Conservation (phyloP, 179 eudicot species). For the Carnegiea gigantea region DNA sequence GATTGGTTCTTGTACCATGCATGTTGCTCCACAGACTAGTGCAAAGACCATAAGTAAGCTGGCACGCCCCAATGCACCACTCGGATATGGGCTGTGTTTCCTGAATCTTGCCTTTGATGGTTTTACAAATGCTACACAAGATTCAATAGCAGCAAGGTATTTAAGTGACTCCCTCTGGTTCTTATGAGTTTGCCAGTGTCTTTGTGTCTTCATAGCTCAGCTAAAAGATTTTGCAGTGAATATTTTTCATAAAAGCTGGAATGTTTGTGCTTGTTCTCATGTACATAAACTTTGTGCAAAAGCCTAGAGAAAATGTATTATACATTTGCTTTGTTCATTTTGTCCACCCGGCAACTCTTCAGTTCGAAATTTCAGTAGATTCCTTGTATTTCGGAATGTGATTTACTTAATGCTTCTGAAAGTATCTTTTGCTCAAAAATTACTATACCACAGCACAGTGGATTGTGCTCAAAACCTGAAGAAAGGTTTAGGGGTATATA, state of each 20-base stretch:
- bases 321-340: not conserved
- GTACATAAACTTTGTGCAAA: not conserved
- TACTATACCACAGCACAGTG: too few species aligned
- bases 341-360: not conserved
- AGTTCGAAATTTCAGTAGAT: not conserved
- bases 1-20: not conserved
- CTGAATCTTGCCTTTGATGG: slow-evolving; percentile 96
- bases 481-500: not conserved
- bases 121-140: slow-evolving; percentile 97
- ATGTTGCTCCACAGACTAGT: slow-evolving; percentile 63
- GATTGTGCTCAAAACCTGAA: not conserved
- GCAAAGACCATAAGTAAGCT: slow-evolving; percentile 87
- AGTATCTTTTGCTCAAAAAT: not conserved
- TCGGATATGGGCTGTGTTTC: slow-evolving; percentile 91
- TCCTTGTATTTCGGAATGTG: not conserved
- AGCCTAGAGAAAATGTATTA: too few species aligned
- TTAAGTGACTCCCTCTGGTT: not conserved
- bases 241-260: not conserved
- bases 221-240: not conserved
- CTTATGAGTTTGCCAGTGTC: not conserved
- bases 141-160: slow-evolving; percentile 85
- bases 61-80: slow-evolving; percentile 92
- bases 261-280: not conserved
- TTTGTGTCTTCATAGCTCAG: not conserved
- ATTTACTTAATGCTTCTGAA: not conserved